phyloP scores from a whole-genome alignment of 139 green algal species.

The Tetraselmis chui region DNA sequence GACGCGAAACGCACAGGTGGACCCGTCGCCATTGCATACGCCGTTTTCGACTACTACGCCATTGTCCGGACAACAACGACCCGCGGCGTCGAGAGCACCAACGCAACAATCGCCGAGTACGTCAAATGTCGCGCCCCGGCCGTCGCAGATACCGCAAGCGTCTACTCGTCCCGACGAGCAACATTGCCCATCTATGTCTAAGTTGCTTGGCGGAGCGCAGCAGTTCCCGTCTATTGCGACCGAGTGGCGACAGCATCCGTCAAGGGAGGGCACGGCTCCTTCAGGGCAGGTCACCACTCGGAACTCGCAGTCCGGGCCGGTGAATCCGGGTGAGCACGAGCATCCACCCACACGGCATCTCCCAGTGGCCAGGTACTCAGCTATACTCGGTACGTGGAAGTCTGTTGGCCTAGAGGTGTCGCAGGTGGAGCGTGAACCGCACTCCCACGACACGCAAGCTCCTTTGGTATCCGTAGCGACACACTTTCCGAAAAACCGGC shows the following conservation, averaged over 20 bases:
- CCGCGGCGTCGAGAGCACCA: constrained; percentile 13
- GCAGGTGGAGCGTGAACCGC: neutral
- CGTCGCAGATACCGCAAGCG: constrained; percentile 41
- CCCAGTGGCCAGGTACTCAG: neutral
- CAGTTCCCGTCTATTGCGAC: constrained; percentile 22
- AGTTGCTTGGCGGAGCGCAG: constrained; percentile 13
- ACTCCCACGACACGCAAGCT: neutral
- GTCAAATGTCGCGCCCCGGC: constrained; percentile 26
- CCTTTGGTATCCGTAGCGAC: neutral
- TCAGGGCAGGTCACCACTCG: constrained; percentile 5
- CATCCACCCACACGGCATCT: constrained; percentile 7
- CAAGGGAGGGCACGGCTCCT: constrained; percentile 16
- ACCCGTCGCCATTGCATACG: constrained; percentile 20
- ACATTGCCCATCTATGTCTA: constrained; percentile 35
- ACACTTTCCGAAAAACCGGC: neutral
- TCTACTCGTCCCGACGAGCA: constrained; percentile 29
- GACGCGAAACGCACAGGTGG: neutral
- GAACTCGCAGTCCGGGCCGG: constrained; percentile 19
- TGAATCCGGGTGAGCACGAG: constrained; percentile 14
- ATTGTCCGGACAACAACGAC: constrained; percentile 12
- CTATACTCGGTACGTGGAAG: neutral
- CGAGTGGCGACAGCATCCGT: constrained; percentile 26
- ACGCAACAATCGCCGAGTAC: constrained; percentile 25
- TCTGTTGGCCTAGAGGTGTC: neutral
- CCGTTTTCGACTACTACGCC: constrained; percentile 26